Base-by-base conservation (phyloP, 2,329 filamentous ascomycete genomes). In the Aureobasidium vineae region DNA sequence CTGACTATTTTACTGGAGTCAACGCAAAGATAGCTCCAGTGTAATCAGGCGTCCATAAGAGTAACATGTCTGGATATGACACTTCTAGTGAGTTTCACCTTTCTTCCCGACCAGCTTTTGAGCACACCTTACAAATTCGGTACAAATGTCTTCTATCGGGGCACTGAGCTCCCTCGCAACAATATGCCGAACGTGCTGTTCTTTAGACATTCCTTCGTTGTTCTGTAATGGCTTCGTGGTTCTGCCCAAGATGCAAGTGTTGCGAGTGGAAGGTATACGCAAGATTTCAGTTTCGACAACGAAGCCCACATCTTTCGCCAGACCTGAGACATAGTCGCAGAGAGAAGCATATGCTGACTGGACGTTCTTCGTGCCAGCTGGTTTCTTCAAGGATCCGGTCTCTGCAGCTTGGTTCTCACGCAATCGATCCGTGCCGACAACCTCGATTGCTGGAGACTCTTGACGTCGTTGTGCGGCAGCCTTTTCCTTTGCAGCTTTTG, bases 261-360 rank as follows among this genome's bases (percentile, higher is more conserved):
- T 98, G 69, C 95, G 83, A 45, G 94, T 97, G 76, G 91, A 96
- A 0, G 95, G 95, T 69, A 99, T 98, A 53, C 94, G 84, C 72
- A 99, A 77, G 81, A 95, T 88, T 72, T 97, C 94, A 69, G 85
- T 90, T 77, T 98, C 92, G 0, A 91, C 84, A 5, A 82, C 78
- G 82, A 88, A 97, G 1, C 90, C 90, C 69, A 92, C 86, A 66
- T 90, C 88, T 38, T 81, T 79, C 0, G 90, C 88, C 49, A 99
- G 83, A 33, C 81, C 80, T 23, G 85, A 81, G 0, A 92, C 87
- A 84, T 94, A 97, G 57, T 86, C 86, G 23, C 94, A 92, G 19
- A 99, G 84, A 1, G 90, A 90, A 0, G 91, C 89, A 76, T 96
- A 97, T 31, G 90, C 89, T 4, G 92, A 96, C 13, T 83, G 82